Base-by-base conservation (phyloP, 129 eudicot genomes). In the Saposhnikovia divaricata region DNA sequence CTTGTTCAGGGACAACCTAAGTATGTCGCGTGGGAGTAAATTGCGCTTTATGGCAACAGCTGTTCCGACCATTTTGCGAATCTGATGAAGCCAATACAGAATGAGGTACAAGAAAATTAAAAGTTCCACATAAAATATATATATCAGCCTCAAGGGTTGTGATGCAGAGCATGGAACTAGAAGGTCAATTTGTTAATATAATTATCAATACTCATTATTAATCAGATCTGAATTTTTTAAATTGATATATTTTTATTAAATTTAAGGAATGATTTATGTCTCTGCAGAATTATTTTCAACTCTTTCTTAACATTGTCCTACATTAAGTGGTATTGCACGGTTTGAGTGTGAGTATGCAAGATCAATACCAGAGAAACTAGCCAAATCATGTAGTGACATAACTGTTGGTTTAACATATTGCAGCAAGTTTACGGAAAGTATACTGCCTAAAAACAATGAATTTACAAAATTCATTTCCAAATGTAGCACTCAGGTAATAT, bases 31-130 rank as follows among this genome's bases (percentile, higher is more conserved):
- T 23, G 97, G 96, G 57, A 94, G 91, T 76, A 94, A 85, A 11
- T 87, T 81, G 16, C 97, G 96, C 81, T 94, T 94, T 44, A 94
- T 83, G 18, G 98, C 97, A 21, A 94, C 90, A 0, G 98, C 98
- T 9, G 98, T 94, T 51, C 98, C 98, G 42, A 94, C 87, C 98
- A 94, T 94, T 83, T 94, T 94, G 82, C 98, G 97, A 83, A 94
- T 94, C 98, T 94, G 85, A 77, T 27, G 39, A 66, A 66, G 34
- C 21, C 72, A 66, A 66, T 66, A n/a, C 72, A 51, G 23, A 51
- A 51, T 51, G 59, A 51, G 59, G 59, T 51, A 51, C 59, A 16
- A 51, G 19, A 51, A 51, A 51, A 51, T 63, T 63, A n/a, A 9
- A 23, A 63, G 5, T 46, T 46, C 3, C 50, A 46, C 4, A 2